Base-by-base conservation (phyloP, 345 rosid species). In the Salix udensis region DNA sequence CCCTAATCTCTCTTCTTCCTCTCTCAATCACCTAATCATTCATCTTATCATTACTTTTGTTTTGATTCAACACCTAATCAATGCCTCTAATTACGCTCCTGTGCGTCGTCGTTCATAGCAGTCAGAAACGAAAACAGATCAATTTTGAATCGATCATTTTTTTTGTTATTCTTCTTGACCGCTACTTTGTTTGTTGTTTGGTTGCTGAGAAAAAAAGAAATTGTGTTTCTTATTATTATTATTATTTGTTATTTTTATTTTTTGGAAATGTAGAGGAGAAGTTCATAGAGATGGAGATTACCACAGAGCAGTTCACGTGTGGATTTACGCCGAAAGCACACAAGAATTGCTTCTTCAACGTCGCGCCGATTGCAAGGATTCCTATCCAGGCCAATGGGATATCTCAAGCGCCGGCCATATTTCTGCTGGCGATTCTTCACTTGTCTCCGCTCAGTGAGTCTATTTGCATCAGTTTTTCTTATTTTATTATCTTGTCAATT, bases 341-440 rank as follows among this genome's bases (percentile, higher is more conserved):
- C 91, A 87, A 71, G 84, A 95, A 40, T 76, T 93, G 67, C 97
- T 95, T 81, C 92, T 92, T 61, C 98, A 93, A 78, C 86, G 77
- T 69, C 93, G 97, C 2, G 80, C 96, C 67, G 96, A 95, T 58
- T 77, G 87, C 77, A 95, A 92, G 90, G 97, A 92, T 74, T 95
- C 97, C 0, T 93, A 92, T 93, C 88, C 98, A 15, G 96, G 97
- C 23, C 81, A 68, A 21, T 95, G 97, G 98, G 97, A 95, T 80
- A 88, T 91, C 76, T 66, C 98, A 31, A 90, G 98, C 79, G 98
- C 98, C 75, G 97, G 98, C n/a, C 97, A 95, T 82, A 88, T 95
- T 2, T 87, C 96, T 77, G 97, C 98, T 19, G 95, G 94, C 68
- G 95, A 88, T 83, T 84, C 98, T 1, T 89, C 97, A 0, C 89